Evolutionary conservation across 202 grass and related monocot species (phyloP), one percentile per base, ranked within the genome.

Genomic region (Dendrocalamus latiflorus): DNA sequence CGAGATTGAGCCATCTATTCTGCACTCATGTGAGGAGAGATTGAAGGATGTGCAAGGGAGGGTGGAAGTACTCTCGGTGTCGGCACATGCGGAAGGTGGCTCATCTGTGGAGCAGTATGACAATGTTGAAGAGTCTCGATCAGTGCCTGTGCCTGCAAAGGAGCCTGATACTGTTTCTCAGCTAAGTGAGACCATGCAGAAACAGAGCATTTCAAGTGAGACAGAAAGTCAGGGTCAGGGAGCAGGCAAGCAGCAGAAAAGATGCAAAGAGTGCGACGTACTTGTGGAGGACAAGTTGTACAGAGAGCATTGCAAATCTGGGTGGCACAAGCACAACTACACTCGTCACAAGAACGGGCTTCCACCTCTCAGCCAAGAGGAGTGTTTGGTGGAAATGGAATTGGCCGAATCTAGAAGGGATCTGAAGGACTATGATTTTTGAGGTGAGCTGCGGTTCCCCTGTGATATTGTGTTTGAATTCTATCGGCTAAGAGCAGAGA

Each of bases 291-390:
- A 93, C 88, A 90, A 88, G 77, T 69, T 79, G 39, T 91, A 83
- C 51, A 91, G 95, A 55, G 95, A 98, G 69, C 95, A 98, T 56
- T 98, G 91, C 62, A 95, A 98, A 79, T 85, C 86, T 0, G 93
- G 81, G 11, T 98, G 95, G 95, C 95, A 98, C 89, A 98, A 98
- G 77, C 93, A 98, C 82, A 98, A 95, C 70, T 83, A 93, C 77
- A 93, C 75, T 1, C 90, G 95, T 7, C 88, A 98, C 80, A 95
- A 90, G 68, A 95, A 86, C 8, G 78, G 91, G 20, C 92, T 95
- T 58, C 87, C 85, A 15, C 93, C 95, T 6, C 89, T 98, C 47
- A 88, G 82, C 47, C 78, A 87, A 43, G 95, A 98, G 65, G 95
- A 95, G 61, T 95, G 93, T 25, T 49, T 83, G 56, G 74, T 90